Base-by-base conservation (phyloP, 2,329 filamentous ascomycete genomes). In the Talaromyces sp. region DNA sequence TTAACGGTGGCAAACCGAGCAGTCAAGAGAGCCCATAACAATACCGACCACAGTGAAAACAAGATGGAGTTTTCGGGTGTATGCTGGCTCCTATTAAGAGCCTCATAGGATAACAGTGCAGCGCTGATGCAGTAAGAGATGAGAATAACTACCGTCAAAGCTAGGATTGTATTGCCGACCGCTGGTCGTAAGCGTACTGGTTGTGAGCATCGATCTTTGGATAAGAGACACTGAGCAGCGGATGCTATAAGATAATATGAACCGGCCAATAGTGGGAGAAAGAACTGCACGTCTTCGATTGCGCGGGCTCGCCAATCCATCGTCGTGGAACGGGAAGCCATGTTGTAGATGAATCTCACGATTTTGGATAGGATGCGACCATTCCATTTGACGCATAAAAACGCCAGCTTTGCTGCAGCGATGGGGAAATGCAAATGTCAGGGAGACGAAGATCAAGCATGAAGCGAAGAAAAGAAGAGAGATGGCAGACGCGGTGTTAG, bases 11-110 rank as follows among this genome's bases (percentile, higher is more conserved):
- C 77, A 15, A 90, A 79, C 22, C 81, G 82, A 47, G 84, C 80
- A 66, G 87, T 78, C 69, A 89, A 81, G 15, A 88, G 82, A 3
- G 86, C 84, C 74, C 89, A 91, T n/a, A 87, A 80, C 33, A 91
- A 76, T 54, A 87, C 80, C 63, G 65, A 66, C 33, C 61, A 57
- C n/a, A 64, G 41, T 19, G 56, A 35, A 47, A 66, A 66, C 11
- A 69, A 62, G 35, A 68, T 50, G n/a, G 35, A 37, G 25, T 67
- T 54, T 45, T 61, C 27, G 19, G 27, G 52, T 33, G 54, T 39
- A 22, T 37, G 39, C 47, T 63, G 57, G 17, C 52, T 50, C 13
- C 47, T 17, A 13, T 31, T 4, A 39, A 62, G 63, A 52, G 27
- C 49, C 43, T 27, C 43, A 31, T 67, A 66, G 47, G 70, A 66